Evolutionary conservation across 2,329 filamentous ascomycete species (phyloP).

Genomic region (Fusarium drepaniforme): DNA sequence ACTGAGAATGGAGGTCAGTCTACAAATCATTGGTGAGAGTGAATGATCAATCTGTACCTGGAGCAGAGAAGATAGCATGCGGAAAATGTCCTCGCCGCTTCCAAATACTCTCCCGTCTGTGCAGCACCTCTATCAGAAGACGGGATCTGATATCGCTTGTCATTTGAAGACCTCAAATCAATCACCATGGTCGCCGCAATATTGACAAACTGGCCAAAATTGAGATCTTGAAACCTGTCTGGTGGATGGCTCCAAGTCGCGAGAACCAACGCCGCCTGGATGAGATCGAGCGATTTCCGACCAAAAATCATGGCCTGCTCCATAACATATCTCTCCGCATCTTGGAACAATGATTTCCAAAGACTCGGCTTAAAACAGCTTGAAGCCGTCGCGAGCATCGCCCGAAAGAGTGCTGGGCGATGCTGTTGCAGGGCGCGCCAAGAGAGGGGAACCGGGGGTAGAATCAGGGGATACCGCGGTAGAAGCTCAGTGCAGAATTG

Average conservation of each 20-base stretch:
- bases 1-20: neutral
- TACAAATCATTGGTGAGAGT: no score
- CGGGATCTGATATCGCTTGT: constrained; percentile 9
- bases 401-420: constrained; percentile 21
- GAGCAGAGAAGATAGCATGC: constrained; percentile 25
- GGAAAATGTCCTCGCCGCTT: constrained; percentile 6
- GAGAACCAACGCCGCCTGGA: constrained; percentile 28
- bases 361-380: constrained; percentile 15
- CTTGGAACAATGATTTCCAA: constrained; percentile 18
- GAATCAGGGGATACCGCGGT: constrained; percentile 19
- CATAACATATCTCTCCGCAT: constrained; percentile 21
- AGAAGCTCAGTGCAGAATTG: constrained; percentile 10
- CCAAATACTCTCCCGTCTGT: neutral
- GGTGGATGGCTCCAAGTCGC: constrained; percentile 31
- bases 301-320: constrained; percentile 27
- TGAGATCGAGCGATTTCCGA: constrained; percentile 28
- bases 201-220: constrained; percentile 31
- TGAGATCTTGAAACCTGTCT: constrained; percentile 22
- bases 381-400: constrained; percentile 13
- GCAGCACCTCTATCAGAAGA: neutral
- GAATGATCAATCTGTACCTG: neutral
- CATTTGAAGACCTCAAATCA: constrained; percentile 31
- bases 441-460: neutral
- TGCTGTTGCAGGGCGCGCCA: neutral
- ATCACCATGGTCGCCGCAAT: constrained; percentile 32